Evolutionary conservation across 2,329 filamentous ascomycete species (phyloP).

Genomic region (Aspergillus spinulosporus): DNA sequence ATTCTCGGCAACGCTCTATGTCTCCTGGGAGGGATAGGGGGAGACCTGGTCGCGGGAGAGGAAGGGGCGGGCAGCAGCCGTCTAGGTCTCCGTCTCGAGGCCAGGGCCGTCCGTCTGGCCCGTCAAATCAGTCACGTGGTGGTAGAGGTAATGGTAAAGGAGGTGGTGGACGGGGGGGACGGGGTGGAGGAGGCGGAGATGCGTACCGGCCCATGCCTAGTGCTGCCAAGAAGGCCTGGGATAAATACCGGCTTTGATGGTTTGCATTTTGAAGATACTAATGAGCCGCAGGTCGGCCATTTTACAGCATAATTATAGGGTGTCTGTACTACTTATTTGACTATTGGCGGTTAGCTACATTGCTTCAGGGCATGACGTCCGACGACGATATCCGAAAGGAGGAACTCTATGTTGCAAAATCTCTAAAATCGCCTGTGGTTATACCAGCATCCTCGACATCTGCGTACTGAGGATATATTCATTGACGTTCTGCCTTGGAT

Average conservation of each 20-base stretch:
- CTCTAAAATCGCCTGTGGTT: not conserved
- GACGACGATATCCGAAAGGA: not conserved
- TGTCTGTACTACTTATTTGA: not conserved
- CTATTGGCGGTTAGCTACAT: not conserved
- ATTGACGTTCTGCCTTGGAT: not conserved
- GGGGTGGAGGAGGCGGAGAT: slow-evolving; percentile 21
- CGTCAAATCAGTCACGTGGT: slow-evolving; percentile 13
- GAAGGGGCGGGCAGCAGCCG: slow-evolving; percentile 21
- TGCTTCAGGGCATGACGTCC: not conserved
- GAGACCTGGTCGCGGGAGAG: slow-evolving; percentile 24
- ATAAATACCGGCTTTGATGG: slow-evolving; percentile 31
- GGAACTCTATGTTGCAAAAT: slow-evolving; percentile 4
- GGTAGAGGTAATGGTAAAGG: slow-evolving; percentile 28
- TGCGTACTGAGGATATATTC: not conserved
- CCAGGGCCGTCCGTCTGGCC: slow-evolving; percentile 3
- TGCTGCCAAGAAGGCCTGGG: slow-evolving; percentile 36
- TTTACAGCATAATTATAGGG: not conserved
- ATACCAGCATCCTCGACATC: not conserved
- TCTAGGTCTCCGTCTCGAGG: slow-evolving; percentile 25
- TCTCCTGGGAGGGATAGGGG: slow-evolving; percentile 29
- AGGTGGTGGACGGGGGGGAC: slow-evolving; percentile 12
- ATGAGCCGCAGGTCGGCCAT: slow-evolving; percentile 10
- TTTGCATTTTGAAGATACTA: slow-evolving; percentile 11
- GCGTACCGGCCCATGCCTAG: slow-evolving; percentile 38
- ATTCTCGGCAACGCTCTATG: slow-evolving; percentile 33